Conservation (phyloP, 148 eudicot species). For the Heliamphora exappendiculata region DNA sequence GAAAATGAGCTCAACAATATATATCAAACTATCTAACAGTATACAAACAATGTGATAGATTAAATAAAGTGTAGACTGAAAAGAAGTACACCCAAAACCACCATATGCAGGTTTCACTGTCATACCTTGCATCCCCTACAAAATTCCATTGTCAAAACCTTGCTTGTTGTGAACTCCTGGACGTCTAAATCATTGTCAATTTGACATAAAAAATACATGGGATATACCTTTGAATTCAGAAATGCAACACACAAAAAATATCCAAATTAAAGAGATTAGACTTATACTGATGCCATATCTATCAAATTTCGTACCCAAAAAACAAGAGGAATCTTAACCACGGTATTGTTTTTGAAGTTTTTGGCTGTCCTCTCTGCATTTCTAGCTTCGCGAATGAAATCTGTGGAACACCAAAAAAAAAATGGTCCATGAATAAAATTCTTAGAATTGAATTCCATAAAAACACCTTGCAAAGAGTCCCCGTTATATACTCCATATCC, state of each 20-base stretch:
- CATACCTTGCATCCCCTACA: slow-evolving; percentile 77
- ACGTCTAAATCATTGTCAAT: slow-evolving; percentile 20
- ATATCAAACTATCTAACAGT: no score
- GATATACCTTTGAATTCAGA: not conserved
- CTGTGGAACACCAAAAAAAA: slow-evolving; percentile 28
- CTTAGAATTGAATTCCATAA: not conserved
- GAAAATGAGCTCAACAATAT: no score
- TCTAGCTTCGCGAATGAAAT: slow-evolving; percentile 77
- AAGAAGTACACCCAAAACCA: not conserved
- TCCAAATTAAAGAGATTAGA: not conserved
- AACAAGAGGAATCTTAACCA: slow-evolving; percentile 61
- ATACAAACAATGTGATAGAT: not conserved
- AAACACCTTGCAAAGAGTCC: not conserved
- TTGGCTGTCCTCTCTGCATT: slow-evolving; percentile 73
- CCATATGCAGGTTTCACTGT: not conserved
- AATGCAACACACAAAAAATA: not conserved
- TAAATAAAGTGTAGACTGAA: not conserved
- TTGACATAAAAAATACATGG: slow-evolving; percentile 3
- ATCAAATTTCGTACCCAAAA: slow-evolving; percentile 49
- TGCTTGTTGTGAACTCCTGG: slow-evolving; percentile 70
- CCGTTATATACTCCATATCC: not conserved
- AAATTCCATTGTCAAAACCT: slow-evolving; percentile 85
- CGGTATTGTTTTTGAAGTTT: slow-evolving; percentile 46
- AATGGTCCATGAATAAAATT: not conserved
- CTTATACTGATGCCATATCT: not conserved